Base-by-base conservation (phyloP, 805 yeast genomes). In the Pichia rugopelliculosa region DNA sequence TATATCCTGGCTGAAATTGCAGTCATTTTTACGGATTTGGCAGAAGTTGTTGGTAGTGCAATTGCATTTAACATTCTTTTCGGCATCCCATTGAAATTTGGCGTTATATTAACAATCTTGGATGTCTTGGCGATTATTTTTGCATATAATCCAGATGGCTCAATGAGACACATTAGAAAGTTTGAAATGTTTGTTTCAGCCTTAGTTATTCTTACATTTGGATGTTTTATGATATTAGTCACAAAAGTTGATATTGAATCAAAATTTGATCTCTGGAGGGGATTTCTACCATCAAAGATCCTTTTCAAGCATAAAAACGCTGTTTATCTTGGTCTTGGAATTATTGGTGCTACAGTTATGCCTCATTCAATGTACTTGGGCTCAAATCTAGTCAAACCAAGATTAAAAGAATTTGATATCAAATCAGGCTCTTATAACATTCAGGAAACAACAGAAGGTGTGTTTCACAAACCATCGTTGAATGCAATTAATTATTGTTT, bases 31-130 rank as follows among this genome's bases (percentile, higher is more conserved):
- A 89, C 97, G 0, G 97, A 89, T 62, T 68, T 89, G 57, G 96
- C 96, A 0, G 97, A 89, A 64, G 96, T 89, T 11, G 91, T 89
- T 8, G 97, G 97, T 2, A 84, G 96, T 3, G 96, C 96, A 11
- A 86, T 89, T 42, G 80, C 96, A 0, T 70, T 89, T 44, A 81
- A 87, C 55, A 87, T 89, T 50, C 63, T 89, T 24, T 82, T 89
- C 57, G 72, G 75, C 1, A 77, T 89, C 11, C 96, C 96, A 0
- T 69, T 89, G 48, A 61, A 80, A 1, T 64, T 74, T 36, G 97
- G 97, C 46, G 95, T 89, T 3, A 53, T 84, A 7, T 62, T 89
- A 34, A 89, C 97, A 0, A 82, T 89, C 1, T 61, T 86, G 3
- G 97, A 89, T 60, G 96, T 89, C 8, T 66, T 89, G 52, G 71